A percentile compares a stretch with the other conserved stretches of the same genome.
These are phyloP conservation scores for Cyathus striatus DNA, from an alignment of 768 basidiomycete genomes.

Conservation along the genomic window DNA sequence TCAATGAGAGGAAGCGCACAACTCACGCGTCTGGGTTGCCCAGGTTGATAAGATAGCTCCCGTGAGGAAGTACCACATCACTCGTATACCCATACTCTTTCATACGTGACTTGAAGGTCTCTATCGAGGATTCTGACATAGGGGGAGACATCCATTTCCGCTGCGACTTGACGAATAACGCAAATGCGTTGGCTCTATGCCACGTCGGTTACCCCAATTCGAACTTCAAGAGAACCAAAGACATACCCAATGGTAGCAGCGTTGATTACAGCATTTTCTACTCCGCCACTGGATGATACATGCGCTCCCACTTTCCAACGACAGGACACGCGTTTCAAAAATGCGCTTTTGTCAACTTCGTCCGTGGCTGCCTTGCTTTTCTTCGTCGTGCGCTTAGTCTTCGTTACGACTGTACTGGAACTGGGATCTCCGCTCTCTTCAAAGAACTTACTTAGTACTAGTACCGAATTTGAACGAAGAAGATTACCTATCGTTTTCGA, in stretches of 20 bases:
- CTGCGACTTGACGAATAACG: constrained; percentile 81
- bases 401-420: not conserved
- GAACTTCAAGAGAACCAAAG: no score
- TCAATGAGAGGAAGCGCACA: not conserved
- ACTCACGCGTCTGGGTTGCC: constrained; percentile 74
- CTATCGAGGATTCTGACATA: constrained; percentile 46
- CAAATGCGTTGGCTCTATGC: constrained; percentile 79
- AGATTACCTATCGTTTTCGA: not conserved
- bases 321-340: constrained; percentile 27
- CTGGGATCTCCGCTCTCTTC: not conserved
- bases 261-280: constrained; percentile 67
- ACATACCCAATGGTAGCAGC: constrained; percentile 66
- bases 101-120: constrained; percentile 58
- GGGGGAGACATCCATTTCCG: constrained; percentile 72
- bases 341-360: constrained; percentile 2
- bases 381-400: not conserved
- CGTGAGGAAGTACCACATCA: constrained; percentile 72
- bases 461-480: not conserved
- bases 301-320: constrained; percentile 80
- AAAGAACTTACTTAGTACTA: not conserved
- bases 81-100: constrained; percentile 54
- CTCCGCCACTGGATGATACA: constrained; percentile 76
- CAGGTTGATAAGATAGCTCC: constrained; percentile 81
- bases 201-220: no score
- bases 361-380: not conserved